phyloP scores from a whole-genome alignment of 1,284 basidiomycete species.

The Pseudozyma sp. region DNA sequence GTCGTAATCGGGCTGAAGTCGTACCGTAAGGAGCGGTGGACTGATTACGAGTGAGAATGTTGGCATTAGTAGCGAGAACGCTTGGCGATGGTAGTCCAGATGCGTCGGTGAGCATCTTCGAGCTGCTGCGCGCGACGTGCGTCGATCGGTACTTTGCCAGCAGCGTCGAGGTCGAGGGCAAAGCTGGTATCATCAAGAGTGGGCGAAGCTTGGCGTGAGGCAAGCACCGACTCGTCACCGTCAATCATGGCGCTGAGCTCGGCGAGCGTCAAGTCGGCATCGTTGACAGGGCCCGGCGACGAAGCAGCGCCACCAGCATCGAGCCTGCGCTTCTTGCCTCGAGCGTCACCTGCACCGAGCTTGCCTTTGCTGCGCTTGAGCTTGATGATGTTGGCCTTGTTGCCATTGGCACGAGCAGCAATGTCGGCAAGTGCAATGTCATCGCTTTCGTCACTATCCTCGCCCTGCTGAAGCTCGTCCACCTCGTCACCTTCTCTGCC shows the following conservation, averaged over 20 bases:
- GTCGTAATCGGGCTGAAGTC: too few relatives aligned
- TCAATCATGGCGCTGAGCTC: constrained; percentile 34
- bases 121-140: constrained; percentile 58
- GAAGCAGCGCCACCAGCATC: constrained; percentile 26
- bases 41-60: too few relatives aligned
- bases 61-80: too few relatives aligned
- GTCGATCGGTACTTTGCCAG: constrained; percentile 58
- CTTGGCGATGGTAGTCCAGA: constrained; percentile 68
- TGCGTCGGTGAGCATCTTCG: constrained; percentile 64
- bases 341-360: constrained; percentile 20
- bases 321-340: constrained; percentile 44
- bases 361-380: constrained; percentile 52
- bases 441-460: constrained; percentile 42
- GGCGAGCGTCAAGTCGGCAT: constrained; percentile 37
- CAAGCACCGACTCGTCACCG: constrained; percentile 38
- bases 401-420: constrained; percentile 27
- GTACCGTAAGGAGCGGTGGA: too few relatives aligned
- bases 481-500: constrained; percentile 29
- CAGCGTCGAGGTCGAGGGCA: constrained; percentile 40
- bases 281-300: constrained; percentile 41
- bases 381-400: constrained; percentile 48
- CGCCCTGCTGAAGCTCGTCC: constrained; percentile 39
- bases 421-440: constrained; percentile 47
- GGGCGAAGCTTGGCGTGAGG: constrained; percentile 43
- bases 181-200: constrained; percentile 36